Conservation (phyloP, 129 eudicot species). For the Tanacetum coccineum region DNA sequence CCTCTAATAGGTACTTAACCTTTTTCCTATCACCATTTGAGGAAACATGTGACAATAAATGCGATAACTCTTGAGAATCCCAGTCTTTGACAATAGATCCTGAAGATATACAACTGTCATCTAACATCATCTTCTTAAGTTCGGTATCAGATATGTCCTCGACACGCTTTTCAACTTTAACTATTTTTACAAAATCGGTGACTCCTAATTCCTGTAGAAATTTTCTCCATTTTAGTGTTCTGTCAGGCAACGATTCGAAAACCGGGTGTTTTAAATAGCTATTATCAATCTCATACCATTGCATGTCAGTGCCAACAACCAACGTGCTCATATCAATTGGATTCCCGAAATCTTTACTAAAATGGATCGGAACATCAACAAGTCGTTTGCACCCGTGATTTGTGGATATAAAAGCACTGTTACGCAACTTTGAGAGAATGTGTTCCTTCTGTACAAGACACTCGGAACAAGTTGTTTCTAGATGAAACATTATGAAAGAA, state of each 20-base stretch:
- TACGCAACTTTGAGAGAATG: constrained; percentile 43
- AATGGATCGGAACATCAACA: constrained; percentile 57
- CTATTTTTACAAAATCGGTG: constrained; percentile 58
- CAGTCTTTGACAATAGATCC: constrained; percentile 47
- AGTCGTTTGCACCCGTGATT: constrained; percentile 54
- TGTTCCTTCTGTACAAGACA: constrained; percentile 47
- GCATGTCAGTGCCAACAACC: constrained; percentile 38
- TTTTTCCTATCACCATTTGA: constrained; percentile 39
- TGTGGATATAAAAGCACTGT: constrained; percentile 55
- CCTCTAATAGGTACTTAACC: constrained; percentile 56
- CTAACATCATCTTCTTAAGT: constrained; percentile 32
- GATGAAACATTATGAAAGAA: constrained; percentile 59
- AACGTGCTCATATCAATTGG: constrained; percentile 43
- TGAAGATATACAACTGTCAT: constrained; percentile 28
- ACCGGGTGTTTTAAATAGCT: constrained; percentile 49
- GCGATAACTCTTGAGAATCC: constrained; percentile 53
- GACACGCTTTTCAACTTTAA: constrained; percentile 42
- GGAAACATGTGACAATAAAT: constrained; percentile 40
- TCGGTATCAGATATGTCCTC: constrained; percentile 34
- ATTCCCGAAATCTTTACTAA: constrained; percentile 52
- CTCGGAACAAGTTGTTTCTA: constrained; percentile 50
- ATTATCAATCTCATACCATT: constrained; percentile 60
- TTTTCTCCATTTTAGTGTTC: constrained; percentile 50
- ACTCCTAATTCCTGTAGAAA: constrained; percentile 65
- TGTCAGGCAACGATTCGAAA: constrained; percentile 32